phyloP scores from a whole-genome alignment of 306 rosid genomes.

The Dryas alaskensis region DNA sequence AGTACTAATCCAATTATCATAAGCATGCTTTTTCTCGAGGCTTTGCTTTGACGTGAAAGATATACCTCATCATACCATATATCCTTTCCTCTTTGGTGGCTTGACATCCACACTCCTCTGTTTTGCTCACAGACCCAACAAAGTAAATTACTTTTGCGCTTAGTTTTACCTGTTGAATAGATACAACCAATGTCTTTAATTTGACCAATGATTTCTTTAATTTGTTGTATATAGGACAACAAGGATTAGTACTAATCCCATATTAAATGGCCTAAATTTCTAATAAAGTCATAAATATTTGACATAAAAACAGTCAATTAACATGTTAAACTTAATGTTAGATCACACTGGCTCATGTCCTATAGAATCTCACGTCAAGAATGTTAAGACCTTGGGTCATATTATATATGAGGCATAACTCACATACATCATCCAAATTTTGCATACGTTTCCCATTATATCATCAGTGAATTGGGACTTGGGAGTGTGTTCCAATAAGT shows the following conservation, averaged over 20 bases:
- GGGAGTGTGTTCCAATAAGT: background rate
- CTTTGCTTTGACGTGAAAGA: constrained; percentile 27
- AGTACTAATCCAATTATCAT: constrained; percentile 44
- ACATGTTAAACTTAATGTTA: no score
- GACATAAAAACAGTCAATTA: no score
- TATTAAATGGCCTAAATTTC: no score
- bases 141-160: background rate
- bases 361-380: no score
- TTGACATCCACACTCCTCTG: constrained; percentile 33
- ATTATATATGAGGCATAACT: no score
- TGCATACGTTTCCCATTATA: no score
- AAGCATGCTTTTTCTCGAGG: constrained; percentile 30
- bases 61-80: constrained; percentile 27
- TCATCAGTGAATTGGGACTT: background rate
- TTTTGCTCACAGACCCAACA: constrained; percentile 20
- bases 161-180: background rate
- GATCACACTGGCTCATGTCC: no score
- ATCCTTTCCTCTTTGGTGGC: constrained; percentile 25
- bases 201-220: constrained; percentile 1
- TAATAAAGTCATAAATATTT: no score
- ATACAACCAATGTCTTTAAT: background rate
- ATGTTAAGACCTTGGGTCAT: no score
- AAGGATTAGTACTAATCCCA: background rate
- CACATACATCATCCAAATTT: no score
- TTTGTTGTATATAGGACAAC: background rate